Conservation (phyloP, 2,329 filamentous ascomycete species). For the Fusarium sp. region DNA sequence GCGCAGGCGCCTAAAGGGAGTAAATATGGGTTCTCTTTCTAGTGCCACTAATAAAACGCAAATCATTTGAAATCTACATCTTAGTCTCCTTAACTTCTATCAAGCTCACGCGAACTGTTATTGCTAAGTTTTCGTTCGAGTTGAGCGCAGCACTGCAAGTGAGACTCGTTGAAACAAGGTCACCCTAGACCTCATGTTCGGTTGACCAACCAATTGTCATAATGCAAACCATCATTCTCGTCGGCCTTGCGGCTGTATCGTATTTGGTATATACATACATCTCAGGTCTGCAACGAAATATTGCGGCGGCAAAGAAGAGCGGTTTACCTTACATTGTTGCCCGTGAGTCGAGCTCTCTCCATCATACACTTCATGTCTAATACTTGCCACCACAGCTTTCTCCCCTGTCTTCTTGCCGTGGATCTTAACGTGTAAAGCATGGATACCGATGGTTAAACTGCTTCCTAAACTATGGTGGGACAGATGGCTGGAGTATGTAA, state of each 20-base stretch:
- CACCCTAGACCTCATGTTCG: constrained; percentile 12
- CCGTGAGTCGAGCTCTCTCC: constrained; percentile 56
- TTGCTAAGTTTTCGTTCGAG: not conserved
- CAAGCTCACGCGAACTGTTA: not conserved
- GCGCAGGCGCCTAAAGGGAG: not conserved
- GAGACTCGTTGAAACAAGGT: not conserved
- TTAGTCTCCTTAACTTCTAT: not conserved
- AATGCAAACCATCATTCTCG: constrained; percentile 54
- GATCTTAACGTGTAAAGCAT: constrained; percentile 67
- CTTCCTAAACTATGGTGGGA: constrained; percentile 69
- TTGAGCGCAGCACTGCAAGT: not conserved
- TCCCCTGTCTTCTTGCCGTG: constrained; percentile 66
- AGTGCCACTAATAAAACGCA: not conserved
- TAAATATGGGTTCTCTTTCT: not conserved
- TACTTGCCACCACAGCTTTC: constrained; percentile 53
- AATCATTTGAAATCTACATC: not conserved
- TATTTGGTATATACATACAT: constrained; percentile 52
- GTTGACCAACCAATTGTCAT: constrained; percentile 15
- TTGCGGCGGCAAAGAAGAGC: constrained; percentile 63
- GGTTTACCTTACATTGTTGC: constrained; percentile 66
- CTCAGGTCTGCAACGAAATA: constrained; percentile 58
- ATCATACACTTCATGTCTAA: not conserved
- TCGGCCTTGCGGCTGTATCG: constrained; percentile 49
- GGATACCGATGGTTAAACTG: constrained; percentile 66
- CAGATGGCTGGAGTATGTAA: constrained; percentile 69